Evolutionary conservation across 768 basidiomycete species (phyloP).

Genomic region (Mycena crocata): DNA sequence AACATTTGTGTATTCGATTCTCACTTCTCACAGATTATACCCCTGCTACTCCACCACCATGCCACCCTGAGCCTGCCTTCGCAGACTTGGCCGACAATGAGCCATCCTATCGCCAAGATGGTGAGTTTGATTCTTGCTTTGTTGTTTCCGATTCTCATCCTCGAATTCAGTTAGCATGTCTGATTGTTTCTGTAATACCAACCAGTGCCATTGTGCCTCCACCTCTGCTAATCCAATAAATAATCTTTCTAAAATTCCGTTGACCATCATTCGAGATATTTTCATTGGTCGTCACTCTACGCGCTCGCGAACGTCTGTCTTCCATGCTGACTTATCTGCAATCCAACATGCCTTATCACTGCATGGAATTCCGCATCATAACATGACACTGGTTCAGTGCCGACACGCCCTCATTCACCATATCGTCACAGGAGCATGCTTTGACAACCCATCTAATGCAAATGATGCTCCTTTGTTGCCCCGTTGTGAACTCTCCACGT

Average conservation of each 20-base stretch:
- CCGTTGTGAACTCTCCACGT: neutral
- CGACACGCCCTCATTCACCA: conserved; percentile 4
- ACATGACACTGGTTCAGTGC: conserved; percentile 12
- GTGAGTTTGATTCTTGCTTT: too few relatives aligned
- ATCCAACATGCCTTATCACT: conserved; percentile 2
- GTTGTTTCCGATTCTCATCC: too few relatives aligned
- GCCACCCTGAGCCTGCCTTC: neutral
- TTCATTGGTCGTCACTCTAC: conserved; percentile 7
- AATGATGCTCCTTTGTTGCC: neutral
- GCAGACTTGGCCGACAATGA: too few relatives aligned
- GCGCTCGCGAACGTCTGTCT: neutral
- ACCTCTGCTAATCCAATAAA: neutral
- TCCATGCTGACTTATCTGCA: conserved; percentile 6
- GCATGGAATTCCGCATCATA: conserved; percentile 4
- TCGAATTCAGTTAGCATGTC: too few relatives aligned
- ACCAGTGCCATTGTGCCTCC: neutral
- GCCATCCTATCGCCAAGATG: too few relatives aligned
- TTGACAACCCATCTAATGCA: neutral
- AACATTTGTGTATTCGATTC: neutral
- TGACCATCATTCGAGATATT: neutral
- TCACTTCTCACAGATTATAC: neutral
- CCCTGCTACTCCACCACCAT: neutral
- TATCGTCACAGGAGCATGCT: conserved; percentile 10
- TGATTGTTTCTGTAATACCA: too few relatives aligned
- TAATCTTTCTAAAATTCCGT: neutral